Percentiles rank a stretch among this genome's conserved stretches.
phyloP scores from a whole-genome alignment of 176 grass and related monocot genomes.

The Oropetium thomaeum region DNA sequence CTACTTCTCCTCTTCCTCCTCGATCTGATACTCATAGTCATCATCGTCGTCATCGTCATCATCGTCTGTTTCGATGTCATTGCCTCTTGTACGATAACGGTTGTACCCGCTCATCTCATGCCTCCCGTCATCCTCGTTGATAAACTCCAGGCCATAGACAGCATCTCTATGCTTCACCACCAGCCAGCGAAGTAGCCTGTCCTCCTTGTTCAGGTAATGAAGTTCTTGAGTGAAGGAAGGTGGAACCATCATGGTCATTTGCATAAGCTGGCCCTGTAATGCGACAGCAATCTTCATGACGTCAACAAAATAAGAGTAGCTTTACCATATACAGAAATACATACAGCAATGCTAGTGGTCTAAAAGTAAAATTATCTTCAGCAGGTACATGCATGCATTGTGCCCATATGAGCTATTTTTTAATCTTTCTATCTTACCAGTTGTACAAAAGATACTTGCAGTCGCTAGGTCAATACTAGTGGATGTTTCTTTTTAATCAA shows the following conservation, averaged over 20 bases:
- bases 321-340: background rate
- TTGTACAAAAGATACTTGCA: background rate
- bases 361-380: background rate
- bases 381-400: background rate
- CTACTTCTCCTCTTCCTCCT: constrained; percentile 30
- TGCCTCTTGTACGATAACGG: background rate
- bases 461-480: background rate
- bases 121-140: constrained; percentile 56
- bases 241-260: constrained; percentile 94
- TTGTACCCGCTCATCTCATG: constrained; percentile 44
- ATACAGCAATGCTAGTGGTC: background rate
- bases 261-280: constrained; percentile 89
- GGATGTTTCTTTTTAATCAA: background rate
- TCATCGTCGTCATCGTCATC: constrained; percentile 13
- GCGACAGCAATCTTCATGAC: background rate
- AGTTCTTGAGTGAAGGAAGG: constrained; percentile 76
- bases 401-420: background rate
- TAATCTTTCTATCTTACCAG: background rate
- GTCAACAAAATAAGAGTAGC: background rate
- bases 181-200: constrained; percentile 77
- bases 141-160: constrained; percentile 71
- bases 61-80: background rate
- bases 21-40: background rate
- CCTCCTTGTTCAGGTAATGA: constrained; percentile 95
- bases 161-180: constrained; percentile 84